Evolutionary conservation across 2,329 filamentous ascomycete genomes (phyloP).

Genomic region (Colletotrichum acutatum): DNA sequence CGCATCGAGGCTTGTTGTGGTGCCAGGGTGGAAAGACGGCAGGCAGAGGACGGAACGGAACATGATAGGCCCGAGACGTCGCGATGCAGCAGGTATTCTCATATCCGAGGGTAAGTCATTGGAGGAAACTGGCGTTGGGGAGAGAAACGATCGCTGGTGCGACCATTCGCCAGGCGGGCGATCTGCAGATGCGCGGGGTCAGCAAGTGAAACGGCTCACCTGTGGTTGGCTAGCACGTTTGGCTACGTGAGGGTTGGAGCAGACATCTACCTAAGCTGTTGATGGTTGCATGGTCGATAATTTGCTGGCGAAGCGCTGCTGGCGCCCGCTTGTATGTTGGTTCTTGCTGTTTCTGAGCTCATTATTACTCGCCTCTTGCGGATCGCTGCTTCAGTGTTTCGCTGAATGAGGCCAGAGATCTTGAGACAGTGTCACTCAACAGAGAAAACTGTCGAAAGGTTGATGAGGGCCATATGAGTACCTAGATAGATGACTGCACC

Average conservation of each 20-base stretch:
- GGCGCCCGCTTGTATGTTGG: slow-evolving; percentile 21
- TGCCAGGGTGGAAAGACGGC: slow-evolving; percentile 2
- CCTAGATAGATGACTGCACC: neutral
- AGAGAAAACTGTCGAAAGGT: neutral
- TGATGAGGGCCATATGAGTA: neutral
- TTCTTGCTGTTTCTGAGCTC: slow-evolving; percentile 28
- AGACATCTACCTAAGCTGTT: neutral
- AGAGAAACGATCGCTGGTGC: slow-evolving; percentile 18
- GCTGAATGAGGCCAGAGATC: slow-evolving; percentile 1
- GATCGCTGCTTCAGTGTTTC: neutral
- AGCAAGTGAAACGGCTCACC: slow-evolving; percentile 5
- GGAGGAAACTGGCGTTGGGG: slow-evolving; percentile 13
- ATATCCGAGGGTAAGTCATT: slow-evolving; percentile 21
- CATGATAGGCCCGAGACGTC: neutral
- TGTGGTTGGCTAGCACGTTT: slow-evolving; percentile 20
- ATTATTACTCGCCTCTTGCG: neutral
- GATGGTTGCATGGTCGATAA: slow-evolving; percentile 11
- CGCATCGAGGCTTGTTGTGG: slow-evolving; percentile 3
- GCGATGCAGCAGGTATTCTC: neutral
- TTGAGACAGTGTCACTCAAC: neutral
- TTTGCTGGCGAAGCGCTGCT: slow-evolving; percentile 25
- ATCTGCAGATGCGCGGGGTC: slow-evolving; percentile 32
- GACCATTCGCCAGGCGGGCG: slow-evolving; percentile 8
- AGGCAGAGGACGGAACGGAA: neutral
- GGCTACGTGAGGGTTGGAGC: neutral